A percentile compares a stretch with the other conserved stretches of the same genome.
Evolutionary conservation across 2,329 filamentous ascomycete genomes (phyloP).

Genomic region (Trichoderma lentiforme): DNA sequence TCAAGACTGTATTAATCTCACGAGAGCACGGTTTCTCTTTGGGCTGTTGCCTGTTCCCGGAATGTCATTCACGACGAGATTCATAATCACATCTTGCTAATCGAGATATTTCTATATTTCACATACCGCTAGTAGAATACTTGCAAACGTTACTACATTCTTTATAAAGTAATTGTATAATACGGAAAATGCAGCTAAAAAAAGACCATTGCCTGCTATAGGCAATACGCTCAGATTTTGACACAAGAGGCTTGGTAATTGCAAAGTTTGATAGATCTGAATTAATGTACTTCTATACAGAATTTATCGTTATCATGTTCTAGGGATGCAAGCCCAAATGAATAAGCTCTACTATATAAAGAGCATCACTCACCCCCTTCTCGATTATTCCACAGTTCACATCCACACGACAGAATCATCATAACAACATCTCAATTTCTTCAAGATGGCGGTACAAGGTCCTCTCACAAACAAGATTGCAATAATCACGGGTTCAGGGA

Average conservation of each 20-base stretch:
- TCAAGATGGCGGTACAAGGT: background rate
- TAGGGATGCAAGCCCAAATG: background rate
- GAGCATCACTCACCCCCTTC: background rate
- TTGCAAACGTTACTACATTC: background rate
- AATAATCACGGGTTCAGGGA: background rate
- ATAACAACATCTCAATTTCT: background rate
- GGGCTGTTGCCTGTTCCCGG: background rate
- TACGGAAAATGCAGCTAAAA: background rate
- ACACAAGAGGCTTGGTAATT: background rate
- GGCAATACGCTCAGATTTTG: background rate
- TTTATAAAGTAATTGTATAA: background rate
- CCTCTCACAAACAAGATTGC: background rate
- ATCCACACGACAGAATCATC: background rate
- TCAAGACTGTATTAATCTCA: background rate
- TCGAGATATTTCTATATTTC: background rate
- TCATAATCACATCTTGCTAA: background rate
- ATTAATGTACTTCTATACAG: background rate
- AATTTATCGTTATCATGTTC: background rate
- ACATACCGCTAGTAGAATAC: background rate
- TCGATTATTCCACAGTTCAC: background rate
- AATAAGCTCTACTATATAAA: background rate
- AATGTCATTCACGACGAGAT: background rate
- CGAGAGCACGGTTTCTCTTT: background rate
- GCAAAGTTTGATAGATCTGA: background rate
- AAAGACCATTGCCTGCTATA: background rate